A percentile compares a stretch with the other conserved stretches of the same genome.
These are phyloP conservation scores for Xylaria arbuscula DNA, from an alignment of 2,329 filamentous ascomycete genomes.

Conservation along the genomic window DNA sequence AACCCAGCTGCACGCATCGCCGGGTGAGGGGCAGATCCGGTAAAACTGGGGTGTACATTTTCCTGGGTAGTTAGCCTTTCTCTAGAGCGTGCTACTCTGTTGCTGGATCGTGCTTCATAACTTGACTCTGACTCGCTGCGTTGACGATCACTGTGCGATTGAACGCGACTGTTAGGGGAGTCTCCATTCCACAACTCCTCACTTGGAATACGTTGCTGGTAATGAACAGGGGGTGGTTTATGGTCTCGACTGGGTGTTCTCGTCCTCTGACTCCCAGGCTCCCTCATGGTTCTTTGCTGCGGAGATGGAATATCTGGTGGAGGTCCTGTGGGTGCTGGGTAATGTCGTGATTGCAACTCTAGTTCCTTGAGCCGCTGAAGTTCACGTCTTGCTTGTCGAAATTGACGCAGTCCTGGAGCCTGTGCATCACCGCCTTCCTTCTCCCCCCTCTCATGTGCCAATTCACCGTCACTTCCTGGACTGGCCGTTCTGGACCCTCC, in stretches of 20 bases:
- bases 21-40: constrained; percentile 46
- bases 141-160: constrained; percentile 57
- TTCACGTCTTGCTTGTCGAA: constrained; percentile 67
- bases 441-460: constrained; percentile 33
- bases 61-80: constrained; percentile 55
- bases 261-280: constrained; percentile 45
- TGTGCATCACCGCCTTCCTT: constrained; percentile 42
- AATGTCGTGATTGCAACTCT: constrained; percentile 59
- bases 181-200: constrained; percentile 54
- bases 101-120: constrained; percentile 55
- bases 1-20: constrained; percentile 59
- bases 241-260: constrained; percentile 58
- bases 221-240: constrained; percentile 58
- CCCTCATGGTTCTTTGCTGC: constrained; percentile 41
- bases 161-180: constrained; percentile 43
- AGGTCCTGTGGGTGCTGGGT: constrained; percentile 45
- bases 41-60: constrained; percentile 50
- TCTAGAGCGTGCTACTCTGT: constrained; percentile 55
- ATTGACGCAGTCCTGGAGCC: constrained; percentile 66
- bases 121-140: constrained; percentile 68
- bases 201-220: constrained; percentile 58
- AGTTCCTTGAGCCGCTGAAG: constrained; percentile 66
- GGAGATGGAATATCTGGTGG: constrained; percentile 39
- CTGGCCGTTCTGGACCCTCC: constrained; percentile 48
- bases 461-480: constrained; percentile 30